Evolutionary conservation across 179 eudicot genomes (phyloP).

Genomic region (Beta corolliflora): DNA sequence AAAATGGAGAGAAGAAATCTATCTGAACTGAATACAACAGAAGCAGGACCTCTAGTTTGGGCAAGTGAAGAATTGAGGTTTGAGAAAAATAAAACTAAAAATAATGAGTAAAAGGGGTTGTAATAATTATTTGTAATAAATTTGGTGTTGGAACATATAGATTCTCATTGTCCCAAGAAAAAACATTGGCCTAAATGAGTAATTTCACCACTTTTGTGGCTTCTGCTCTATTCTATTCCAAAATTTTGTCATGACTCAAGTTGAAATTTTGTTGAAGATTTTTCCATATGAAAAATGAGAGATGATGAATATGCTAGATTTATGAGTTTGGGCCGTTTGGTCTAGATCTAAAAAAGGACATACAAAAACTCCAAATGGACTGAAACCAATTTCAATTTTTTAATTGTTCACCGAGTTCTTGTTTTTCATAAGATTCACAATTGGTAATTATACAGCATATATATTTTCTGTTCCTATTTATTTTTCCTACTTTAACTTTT

Average conservation of each 20-base stretch:
- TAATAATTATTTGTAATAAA: background rate
- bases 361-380: too few species aligned
- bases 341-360: too few species aligned
- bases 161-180: conserved; percentile 20
- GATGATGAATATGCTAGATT: background rate
- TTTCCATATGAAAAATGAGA: background rate
- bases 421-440: too few species aligned
- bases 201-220: conserved; percentile 13
- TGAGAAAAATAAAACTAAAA: background rate
- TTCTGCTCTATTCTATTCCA: conserved; percentile 20
- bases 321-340: too few species aligned
- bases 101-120: background rate
- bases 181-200: background rate
- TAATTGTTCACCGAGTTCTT: too few species aligned
- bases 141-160: background rate
- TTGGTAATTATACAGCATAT: too few species aligned
- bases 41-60: conserved; percentile 34
- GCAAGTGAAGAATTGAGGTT: background rate
- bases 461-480: too few species aligned
- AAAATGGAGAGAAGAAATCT: conserved; percentile 19
- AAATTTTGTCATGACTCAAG: conserved; percentile 6
- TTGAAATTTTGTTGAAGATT: conserved; percentile 1
- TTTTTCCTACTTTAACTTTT: too few species aligned
- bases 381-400: too few species aligned
- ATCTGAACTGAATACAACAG: conserved; percentile 28